These are phyloP conservation scores for Actinomucor elegans DNA, from an alignment of 371 early-diverging fungal species.

Conservation along the genomic window DNA sequence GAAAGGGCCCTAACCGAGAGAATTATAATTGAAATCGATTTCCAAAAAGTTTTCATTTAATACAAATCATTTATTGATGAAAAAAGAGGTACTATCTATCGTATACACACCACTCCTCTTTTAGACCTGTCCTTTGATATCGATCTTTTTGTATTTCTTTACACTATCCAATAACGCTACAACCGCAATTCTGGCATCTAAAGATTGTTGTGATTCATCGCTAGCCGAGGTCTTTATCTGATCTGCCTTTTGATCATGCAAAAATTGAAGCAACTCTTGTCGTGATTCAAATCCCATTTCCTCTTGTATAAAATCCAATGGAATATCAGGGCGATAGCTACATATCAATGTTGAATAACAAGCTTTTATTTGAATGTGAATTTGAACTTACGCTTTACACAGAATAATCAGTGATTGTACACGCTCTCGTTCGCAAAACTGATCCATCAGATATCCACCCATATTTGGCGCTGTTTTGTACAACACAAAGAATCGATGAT, in stretches of 20 bases:
- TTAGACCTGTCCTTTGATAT: conserved; percentile 66
- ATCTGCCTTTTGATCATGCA: conserved; percentile 36
- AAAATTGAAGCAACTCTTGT: conserved; percentile 46
- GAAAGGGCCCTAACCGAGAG: too few species aligned
- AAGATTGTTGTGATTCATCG: too few species aligned
- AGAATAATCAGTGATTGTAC: conserved; percentile 65
- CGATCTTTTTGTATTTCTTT: conserved; percentile 69
- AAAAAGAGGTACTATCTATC: too few species aligned
- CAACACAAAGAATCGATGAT: conserved; percentile 78
- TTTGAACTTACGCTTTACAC: conserved; percentile 63
- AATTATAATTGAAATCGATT: too few species aligned
- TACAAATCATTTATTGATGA: too few species aligned
- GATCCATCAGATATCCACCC: conserved; percentile 85
- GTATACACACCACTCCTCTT: too few species aligned
- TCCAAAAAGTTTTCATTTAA: too few species aligned
- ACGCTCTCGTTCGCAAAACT: conserved; percentile 86
- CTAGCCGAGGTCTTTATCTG: conserved; percentile 7
- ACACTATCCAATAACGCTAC: conserved; percentile 48
- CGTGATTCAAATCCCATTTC: conserved; percentile 54
- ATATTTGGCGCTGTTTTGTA: conserved; percentile 82
- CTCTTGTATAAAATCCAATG: conserved; percentile 40
- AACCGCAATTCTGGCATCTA: conserved; percentile 60
- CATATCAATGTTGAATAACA: neutral
- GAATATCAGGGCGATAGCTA: conserved; percentile 36
- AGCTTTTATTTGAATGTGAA: neutral